Evolutionary conservation across 495 filamentous ascomycete species (phyloP).

Genomic region (Aspergillus nidulans): DNA sequence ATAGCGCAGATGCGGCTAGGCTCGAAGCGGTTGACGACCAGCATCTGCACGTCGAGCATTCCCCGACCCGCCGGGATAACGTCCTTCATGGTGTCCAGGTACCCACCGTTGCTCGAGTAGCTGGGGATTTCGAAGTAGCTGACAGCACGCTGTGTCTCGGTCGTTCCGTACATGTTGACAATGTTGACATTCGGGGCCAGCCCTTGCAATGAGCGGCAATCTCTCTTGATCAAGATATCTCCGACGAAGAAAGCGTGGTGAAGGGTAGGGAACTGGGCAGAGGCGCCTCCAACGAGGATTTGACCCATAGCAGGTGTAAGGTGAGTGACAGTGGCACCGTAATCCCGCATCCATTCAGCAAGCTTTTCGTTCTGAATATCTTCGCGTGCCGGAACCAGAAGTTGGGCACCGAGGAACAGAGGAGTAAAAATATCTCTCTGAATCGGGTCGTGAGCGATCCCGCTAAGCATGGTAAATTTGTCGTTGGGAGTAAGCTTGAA

Average conservation of each 20-base stretch:
- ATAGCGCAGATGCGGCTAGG: conserved; percentile 66
- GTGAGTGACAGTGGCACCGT: conserved; percentile 79
- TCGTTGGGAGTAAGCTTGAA: conserved; percentile 72
- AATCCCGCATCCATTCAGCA: conserved; percentile 85
- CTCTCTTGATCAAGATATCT: conserved; percentile 81
- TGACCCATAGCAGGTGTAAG: conserved; percentile 95
- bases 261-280: conserved; percentile 68
- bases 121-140: conserved; percentile 83
- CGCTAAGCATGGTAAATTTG: conserved; percentile 78
- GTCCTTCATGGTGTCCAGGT: conserved; percentile 68
- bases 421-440: conserved; percentile 94
- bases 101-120: conserved; percentile 58
- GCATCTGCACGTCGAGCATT: conserved; percentile 89
- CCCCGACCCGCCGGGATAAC: conserved; percentile 83
- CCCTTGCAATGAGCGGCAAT: conserved; percentile 72
- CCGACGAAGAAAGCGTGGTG: conserved; percentile 90
- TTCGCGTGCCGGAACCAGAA: conserved; percentile 77
- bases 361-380: conserved; percentile 86
- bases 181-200: conserved; percentile 78
- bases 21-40: conserved; percentile 83
- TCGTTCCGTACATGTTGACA: conserved; percentile 90
- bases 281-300: conserved; percentile 84
- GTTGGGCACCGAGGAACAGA: conserved; percentile 76
- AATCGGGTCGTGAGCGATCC: conserved; percentile 85
- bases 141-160: conserved; percentile 84